Percentiles rank a stretch among this genome's conserved stretches.
Evolutionary conservation across 2,329 filamentous ascomycete genomes (phyloP).

Genomic region (Boeremia exigua): DNA sequence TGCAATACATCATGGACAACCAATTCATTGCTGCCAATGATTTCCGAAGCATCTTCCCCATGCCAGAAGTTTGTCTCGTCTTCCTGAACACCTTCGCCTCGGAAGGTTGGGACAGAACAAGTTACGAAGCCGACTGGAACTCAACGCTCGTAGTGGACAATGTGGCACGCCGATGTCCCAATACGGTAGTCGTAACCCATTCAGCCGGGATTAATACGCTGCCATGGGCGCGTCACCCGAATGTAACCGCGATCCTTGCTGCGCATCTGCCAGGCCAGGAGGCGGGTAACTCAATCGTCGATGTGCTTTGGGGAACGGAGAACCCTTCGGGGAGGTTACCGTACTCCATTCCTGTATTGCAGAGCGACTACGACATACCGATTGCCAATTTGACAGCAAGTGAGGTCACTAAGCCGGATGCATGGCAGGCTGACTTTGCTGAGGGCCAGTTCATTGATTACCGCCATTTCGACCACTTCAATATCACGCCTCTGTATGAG

Average conservation of each 20-base stretch:
- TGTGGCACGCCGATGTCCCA: constrained; percentile 51
- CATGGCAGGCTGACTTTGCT: background rate
- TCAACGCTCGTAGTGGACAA: constrained; percentile 12
- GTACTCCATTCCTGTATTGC: constrained; percentile 51
- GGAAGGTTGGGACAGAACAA: constrained; percentile 48
- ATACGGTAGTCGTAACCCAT: constrained; percentile 55
- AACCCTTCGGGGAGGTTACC: constrained; percentile 63
- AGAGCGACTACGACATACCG: constrained; percentile 40
- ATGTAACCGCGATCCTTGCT: background rate
- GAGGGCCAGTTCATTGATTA: constrained; percentile 52
- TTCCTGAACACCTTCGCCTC: constrained; percentile 60
- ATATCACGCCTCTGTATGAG: constrained; percentile 51
- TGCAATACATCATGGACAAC: too few species aligned
- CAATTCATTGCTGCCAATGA: too few species aligned
- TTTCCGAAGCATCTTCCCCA: too few species aligned
- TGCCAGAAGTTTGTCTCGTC: constrained; percentile 55
- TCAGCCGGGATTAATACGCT: constrained; percentile 44
- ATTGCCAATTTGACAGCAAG: constrained; percentile 22
- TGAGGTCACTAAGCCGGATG: constrained; percentile 3
- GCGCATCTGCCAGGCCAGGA: constrained; percentile 41
- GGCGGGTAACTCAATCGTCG: constrained; percentile 55
- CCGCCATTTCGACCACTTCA: constrained; percentile 50
- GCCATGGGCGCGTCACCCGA: constrained; percentile 11
- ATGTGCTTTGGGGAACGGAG: constrained; percentile 54
- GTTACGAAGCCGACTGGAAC: constrained; percentile 48